Evolutionary conservation across 495 filamentous ascomycete species (phyloP), one percentile per base, ranked within the genome.

Genomic region (Tuber indicum): DNA sequence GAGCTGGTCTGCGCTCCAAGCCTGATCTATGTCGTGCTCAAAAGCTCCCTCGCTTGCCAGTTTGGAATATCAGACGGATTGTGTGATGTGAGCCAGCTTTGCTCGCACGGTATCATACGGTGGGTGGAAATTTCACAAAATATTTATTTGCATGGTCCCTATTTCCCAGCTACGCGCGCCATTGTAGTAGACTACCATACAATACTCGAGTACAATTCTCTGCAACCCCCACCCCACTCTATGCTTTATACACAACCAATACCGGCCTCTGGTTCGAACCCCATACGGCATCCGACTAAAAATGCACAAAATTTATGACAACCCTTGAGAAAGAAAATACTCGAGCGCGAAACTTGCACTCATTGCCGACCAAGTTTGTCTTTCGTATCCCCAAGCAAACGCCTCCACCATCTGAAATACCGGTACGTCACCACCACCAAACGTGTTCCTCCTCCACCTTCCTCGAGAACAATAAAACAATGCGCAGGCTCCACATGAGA

Each of bases 401-500:
- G 9, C 45, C 26, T 32, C 19, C 17, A 41, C 52, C 23, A 46
- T 41, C 52, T 72, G 72, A 52, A 72, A 46, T 46, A 32, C 32
- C 32, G 32, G 32, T 32, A 10, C 32, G 32, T 73, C 49, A 70
- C 70, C 39, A 70, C 70, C 39, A 26, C 36, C 26, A 75, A 74
- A 45, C 43, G 47, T 16, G 69, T 43, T 70, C 75, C 44, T 62
- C 70, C 42, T 32, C 42, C 70, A 19, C 43, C 58, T 71, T 26
- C 32, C 46, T 39, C 45, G 46, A 77, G 66, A 44, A 74, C 12
- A 32, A 32, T 46, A 9, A 45, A 70, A 43, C 39, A 78, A 72
- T 43, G 74, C 14, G 44, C 39, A 26, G 19, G 23, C 74, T 72
- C 47, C 72, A 42, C 70, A 14, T 45, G 44, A 23, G 71, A 44